These are phyloP conservation scores for Rhinocladiella similis DNA, from an alignment of 2,329 filamentous ascomycete genomes.

Conservation along the genomic window DNA sequence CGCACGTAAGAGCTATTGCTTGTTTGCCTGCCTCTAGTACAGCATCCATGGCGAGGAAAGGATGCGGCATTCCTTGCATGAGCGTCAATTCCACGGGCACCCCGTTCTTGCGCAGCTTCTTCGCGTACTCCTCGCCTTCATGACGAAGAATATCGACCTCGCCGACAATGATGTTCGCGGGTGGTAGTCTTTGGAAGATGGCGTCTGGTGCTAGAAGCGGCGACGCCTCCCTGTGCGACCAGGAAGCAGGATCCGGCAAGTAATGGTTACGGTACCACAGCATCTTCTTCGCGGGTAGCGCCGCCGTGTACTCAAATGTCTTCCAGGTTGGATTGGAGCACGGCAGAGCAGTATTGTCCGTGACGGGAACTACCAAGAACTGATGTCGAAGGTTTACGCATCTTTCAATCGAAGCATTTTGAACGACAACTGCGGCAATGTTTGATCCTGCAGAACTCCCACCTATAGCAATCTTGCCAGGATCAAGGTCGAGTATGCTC, in stretches of 20 bases:
- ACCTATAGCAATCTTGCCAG: constrained; percentile 47
- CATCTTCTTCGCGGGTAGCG: constrained; percentile 59
- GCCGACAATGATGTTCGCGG: constrained; percentile 55
- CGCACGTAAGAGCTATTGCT: constrained; percentile 51
- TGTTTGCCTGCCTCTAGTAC: constrained; percentile 53
- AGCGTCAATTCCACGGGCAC: constrained; percentile 51
- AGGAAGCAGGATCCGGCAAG: constrained; percentile 49
- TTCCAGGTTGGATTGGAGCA: constrained; percentile 50
- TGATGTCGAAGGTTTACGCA: constrained; percentile 38
- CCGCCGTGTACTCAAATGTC: constrained; percentile 53
- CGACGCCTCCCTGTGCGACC: constrained; percentile 55
- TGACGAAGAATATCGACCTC: constrained; percentile 58
- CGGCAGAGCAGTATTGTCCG: constrained; percentile 56
- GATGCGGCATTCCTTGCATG: constrained; percentile 59
- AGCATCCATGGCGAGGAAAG: constrained; percentile 60
- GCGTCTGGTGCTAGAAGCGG: constrained; percentile 51
- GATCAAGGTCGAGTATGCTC: constrained; percentile 41
- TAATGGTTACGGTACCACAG: constrained; percentile 62
- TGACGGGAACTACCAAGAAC: constrained; percentile 59
- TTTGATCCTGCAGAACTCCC: constrained; percentile 57
- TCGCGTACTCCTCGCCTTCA: constrained; percentile 55
- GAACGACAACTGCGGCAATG: constrained; percentile 54
- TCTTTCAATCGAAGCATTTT: constrained; percentile 44
- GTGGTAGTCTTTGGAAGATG: constrained; percentile 53
- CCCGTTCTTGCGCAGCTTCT: constrained; percentile 49